phyloP scores from a whole-genome alignment of 1,139 yeast species.

The Sugiyamaella sp. region DNA sequence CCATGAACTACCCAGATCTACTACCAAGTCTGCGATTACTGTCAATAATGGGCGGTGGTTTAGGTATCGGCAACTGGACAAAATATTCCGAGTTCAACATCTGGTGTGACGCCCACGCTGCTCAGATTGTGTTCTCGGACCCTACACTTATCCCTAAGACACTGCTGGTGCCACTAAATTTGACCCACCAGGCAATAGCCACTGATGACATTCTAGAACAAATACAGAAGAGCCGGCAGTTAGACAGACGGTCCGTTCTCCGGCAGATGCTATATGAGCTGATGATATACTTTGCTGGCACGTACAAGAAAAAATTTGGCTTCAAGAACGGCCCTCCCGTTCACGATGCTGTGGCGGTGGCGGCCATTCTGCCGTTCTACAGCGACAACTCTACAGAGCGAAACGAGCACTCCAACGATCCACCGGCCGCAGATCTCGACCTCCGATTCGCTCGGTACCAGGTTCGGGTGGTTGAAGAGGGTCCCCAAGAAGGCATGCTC shows the following conservation, averaged over 20 bases:
- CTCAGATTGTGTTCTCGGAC: conserved; percentile 56
- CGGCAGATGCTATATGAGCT: conserved; percentile 61
- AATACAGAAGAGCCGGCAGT: conserved; percentile 40
- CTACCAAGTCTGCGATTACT: conserved; percentile 52
- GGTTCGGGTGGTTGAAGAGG: conserved; percentile 44
- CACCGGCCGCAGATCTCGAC: conserved; percentile 31
- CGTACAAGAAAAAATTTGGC: conserved; percentile 52
- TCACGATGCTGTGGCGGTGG: conserved; percentile 80
- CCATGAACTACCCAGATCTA: conserved; percentile 56
- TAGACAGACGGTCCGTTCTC: conserved; percentile 43
- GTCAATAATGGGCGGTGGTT: conserved; percentile 79
- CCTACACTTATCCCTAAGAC: conserved; percentile 51
- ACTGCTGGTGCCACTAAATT: conserved; percentile 64
- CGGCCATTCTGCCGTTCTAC: conserved; percentile 55
- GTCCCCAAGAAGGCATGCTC: conserved; percentile 39
- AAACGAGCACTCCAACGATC: conserved; percentile 31
- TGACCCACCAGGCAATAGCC: conserved; percentile 72
- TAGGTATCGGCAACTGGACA: conserved; percentile 52
- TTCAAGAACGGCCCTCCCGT: conserved; percentile 69
- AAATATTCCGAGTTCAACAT: conserved; percentile 78
- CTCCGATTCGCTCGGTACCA: conserved; percentile 44
- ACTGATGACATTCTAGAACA: conserved; percentile 48
- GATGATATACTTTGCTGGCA: conserved; percentile 55
- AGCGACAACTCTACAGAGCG: conserved; percentile 32
- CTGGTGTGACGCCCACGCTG: conserved; percentile 76